Evolutionary conservation across 2,329 filamentous ascomycete species (phyloP), one percentile per base, ranked within the genome.

Genomic region (Microascus cirrosus): DNA sequence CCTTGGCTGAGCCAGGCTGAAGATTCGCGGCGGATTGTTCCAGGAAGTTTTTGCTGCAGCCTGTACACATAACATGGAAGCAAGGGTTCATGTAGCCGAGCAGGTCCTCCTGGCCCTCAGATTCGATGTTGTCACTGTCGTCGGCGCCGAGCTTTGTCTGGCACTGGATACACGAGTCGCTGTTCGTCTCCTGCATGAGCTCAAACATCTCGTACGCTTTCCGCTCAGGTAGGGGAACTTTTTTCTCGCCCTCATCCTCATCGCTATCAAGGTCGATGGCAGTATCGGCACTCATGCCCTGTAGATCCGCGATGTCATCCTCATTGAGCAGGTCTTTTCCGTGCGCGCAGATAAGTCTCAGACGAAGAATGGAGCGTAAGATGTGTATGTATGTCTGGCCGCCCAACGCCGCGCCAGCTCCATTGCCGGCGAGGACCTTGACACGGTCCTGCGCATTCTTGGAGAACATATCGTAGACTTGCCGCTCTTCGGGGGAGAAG

Each of bases 301-400:
- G 87, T 55, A 93, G 83, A 3, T 87, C 78, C 63, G 87, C 84
- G 53, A 95, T 75, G 65, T 97, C 93, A 22, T 93, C 87, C 39
- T 92, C 84, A 59, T 85, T 89, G 2, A 99, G 79, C 8, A 99
- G 80, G 60, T 97, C 93, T 62, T 87, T 88, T n/a, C 94, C 94
- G 68, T 96, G 93, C 1, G 92, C 94, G 67, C 92, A 96, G 56
- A 97, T 87, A 48, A 95, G 79, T 11, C 94, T 89, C 20, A 99
- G 81, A 34, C 93, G 87, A 63, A 95, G 80, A 66, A 99, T 96
- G 4, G 90, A 89, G 62, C 94, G 92, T 60, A 99, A 74, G 53
- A 99, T 94, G 64, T 96, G 90, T 53, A 94, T 92, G 67, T 96
- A 96, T n/a, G 89, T 87, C 63, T 87, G 90, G 50, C 92, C 93